Base-by-base conservation (phyloP, 768 basidiomycete genomes). In the Steccherinum ochraceum region DNA sequence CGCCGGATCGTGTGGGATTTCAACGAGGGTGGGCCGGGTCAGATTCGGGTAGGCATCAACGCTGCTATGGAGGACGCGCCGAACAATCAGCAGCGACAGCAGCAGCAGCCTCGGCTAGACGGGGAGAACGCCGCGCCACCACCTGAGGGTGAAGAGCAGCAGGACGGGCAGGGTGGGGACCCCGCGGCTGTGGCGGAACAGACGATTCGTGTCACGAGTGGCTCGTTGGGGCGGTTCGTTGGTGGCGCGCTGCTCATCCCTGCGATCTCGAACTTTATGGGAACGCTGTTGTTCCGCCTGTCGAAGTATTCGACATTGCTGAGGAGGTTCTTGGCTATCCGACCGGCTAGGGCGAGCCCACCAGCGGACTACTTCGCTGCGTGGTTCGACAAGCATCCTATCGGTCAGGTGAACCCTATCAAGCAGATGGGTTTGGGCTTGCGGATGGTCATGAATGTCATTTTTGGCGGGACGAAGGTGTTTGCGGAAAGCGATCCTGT, bases 401-500 rank as follows among this genome's bases (percentile, higher is more conserved):
- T 50, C 30, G 45, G 26, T 2, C 52, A 52, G 42, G 58, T 54
- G 51, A 61, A 63, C 18, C 26, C 54, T 40, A 27, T 64, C 42
- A 58, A 49, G 46, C 61, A 61, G 55, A 35, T 67, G 0, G 59
- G 66, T 5, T 48, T 66, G 19, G 61, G 62, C 24, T 53, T 69
- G 21, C 48, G 60, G 50, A 51, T 79, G 47, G 70, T 76, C 0
- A 58, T 80, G 56, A 69, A 71, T 26, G 69, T 79, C 5, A 69
- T 79, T 0, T 75, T 75, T 71, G 73, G 78, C 16, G 82, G 81
- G 20, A 78, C 79, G 20, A 72, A 73, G 46, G 72, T 74, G n/a
- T 85, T 84, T 80, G 72, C 76, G 3, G 79, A 80, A 56, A 74
- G 75, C 41, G 87, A 89, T 63, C 87, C 87, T 12, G 82, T 89